Evolutionary conservation across 139 green algal genomes (phyloP).

Genomic region (Picochlorum costavermella): DNA sequence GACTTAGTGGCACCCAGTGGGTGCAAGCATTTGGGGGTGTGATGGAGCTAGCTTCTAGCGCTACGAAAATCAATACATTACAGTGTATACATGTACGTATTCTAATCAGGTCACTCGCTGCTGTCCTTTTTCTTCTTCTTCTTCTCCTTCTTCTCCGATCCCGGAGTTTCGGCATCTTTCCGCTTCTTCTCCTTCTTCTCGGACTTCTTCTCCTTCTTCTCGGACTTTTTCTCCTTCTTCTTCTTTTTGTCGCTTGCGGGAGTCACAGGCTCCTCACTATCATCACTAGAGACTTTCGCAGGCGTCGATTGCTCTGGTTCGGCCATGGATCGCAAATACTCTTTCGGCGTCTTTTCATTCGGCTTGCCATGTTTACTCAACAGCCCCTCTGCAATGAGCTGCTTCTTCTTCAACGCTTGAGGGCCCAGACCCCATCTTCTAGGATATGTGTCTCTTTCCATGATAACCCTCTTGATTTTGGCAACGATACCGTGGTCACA

Average conservation of each 20-base stretch:
- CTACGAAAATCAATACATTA: too few relatives aligned
- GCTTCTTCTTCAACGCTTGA: conserved; percentile 92
- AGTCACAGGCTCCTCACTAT: conserved; percentile 15
- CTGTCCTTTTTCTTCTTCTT: conserved; percentile 34
- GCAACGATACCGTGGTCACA: conserved; percentile 91
- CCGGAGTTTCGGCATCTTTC: conserved; percentile 9
- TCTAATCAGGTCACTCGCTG: background rate
- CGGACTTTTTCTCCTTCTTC: conserved; percentile 9
- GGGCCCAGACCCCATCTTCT: conserved; percentile 89
- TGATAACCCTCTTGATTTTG: conserved; percentile 97
- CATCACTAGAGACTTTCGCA: background rate
- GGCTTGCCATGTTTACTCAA: conserved; percentile 94
- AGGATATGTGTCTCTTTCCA: conserved; percentile 99
- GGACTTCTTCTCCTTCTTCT: conserved; percentile 27
- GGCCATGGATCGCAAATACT: conserved; percentile 59
- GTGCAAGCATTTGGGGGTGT: too few relatives aligned
- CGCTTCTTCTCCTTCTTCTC: conserved; percentile 51
- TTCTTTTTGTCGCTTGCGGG: conserved; percentile 5
- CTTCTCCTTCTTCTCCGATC: conserved; percentile 40
- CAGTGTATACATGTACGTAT: background rate
- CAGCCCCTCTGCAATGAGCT: conserved; percentile 89
- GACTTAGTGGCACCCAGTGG: too few relatives aligned
- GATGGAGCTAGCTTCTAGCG: too few relatives aligned
- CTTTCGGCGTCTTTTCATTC: conserved; percentile 87
- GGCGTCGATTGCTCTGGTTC: background rate